Percentiles rank a stretch among this genome's conserved stretches.
phyloP scores from a whole-genome alignment of 2,329 filamentous ascomycete species.

The Epicoccum nigrum region DNA sequence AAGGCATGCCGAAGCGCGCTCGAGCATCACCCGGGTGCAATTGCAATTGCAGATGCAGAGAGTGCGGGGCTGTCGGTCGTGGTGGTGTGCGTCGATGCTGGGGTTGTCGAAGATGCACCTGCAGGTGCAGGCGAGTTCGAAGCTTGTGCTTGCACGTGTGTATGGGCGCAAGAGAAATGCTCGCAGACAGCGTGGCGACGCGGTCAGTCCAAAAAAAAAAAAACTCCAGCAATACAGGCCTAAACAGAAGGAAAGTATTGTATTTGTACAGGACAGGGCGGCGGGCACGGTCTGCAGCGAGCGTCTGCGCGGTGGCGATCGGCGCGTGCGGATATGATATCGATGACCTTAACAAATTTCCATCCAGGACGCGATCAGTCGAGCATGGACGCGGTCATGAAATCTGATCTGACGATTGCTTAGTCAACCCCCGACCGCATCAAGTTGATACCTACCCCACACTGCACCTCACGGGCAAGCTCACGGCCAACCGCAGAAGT shows the following conservation, averaged over 20 bases:
- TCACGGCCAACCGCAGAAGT: conserved; percentile 5
- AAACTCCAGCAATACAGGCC: conserved; percentile 3
- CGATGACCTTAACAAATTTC: conserved; percentile 12
- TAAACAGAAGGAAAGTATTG: neutral
- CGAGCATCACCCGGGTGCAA: conserved; percentile 56
- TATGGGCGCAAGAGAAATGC: neutral
- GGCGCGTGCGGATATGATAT: conserved; percentile 14
- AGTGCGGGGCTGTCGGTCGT: neutral
- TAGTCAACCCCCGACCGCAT: conserved; percentile 5
- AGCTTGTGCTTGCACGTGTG: neutral
- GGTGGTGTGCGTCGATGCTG: neutral
- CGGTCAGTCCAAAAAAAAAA: neutral
- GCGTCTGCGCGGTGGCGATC: conserved; percentile 10
- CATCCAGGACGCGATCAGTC: neutral
- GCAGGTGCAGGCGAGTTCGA: neutral
- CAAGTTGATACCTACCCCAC: conserved; percentile 2
- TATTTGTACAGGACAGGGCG: too few species aligned
- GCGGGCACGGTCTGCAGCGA: neutral
- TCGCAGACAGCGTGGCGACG: neutral
- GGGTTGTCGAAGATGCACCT: too few species aligned
- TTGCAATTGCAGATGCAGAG: neutral
- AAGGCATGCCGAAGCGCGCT: conserved; percentile 65
- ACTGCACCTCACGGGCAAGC: conserved; percentile 4
- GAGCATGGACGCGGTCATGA: neutral
- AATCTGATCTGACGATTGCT: neutral